Percentiles rank a stretch among this genome's conserved stretches.
Conservation (phyloP, 257 asterid genomes). For the Craterostigma plantagineum region DNA sequence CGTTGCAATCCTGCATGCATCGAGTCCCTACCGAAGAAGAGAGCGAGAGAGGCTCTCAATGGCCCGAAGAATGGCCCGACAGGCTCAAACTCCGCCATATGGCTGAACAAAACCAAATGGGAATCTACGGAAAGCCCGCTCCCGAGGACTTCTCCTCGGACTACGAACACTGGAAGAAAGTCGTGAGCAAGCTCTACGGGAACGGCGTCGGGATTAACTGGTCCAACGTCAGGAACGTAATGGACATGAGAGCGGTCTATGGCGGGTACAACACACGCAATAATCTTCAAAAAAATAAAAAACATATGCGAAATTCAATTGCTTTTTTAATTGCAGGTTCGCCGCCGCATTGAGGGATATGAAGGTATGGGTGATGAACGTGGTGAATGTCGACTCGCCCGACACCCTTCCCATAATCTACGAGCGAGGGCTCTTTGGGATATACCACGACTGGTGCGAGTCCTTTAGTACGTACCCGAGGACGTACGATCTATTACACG, state of each 20-base stretch:
- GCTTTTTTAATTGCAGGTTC: conserved; percentile 19
- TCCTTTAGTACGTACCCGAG: conserved; percentile 59
- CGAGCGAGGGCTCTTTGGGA: conserved; percentile 58
- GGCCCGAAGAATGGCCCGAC: conserved; percentile 66
- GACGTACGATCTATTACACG: conserved; percentile 59
- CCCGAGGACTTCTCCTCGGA: conserved; percentile 31
- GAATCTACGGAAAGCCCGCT: conserved; percentile 10
- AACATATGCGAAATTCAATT: too few species aligned
- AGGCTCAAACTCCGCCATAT: conserved; percentile 36
- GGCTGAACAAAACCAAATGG: conserved; percentile 22
- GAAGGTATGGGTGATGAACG: conserved; percentile 63
- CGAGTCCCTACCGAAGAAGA: background rate
- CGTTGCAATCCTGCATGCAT: conserved; percentile 11
- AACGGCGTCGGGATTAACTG: conserved; percentile 36
- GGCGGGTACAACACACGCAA: conserved; percentile 54
- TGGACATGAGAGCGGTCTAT: conserved; percentile 68
- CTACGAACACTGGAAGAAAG: conserved; percentile 48
- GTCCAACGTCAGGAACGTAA: conserved; percentile 44
- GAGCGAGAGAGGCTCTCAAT: conserved; percentile 9
- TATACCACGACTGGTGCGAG: conserved; percentile 81
- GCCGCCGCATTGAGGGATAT: conserved; percentile 42
- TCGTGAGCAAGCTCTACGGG: conserved; percentile 39
- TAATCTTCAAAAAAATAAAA: background rate
- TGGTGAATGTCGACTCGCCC: conserved; percentile 40
- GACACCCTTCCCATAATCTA: conserved; percentile 48